phyloP scores from a whole-genome alignment of 1,284 basidiomycete species.

The Leccinum pallidistipes region DNA sequence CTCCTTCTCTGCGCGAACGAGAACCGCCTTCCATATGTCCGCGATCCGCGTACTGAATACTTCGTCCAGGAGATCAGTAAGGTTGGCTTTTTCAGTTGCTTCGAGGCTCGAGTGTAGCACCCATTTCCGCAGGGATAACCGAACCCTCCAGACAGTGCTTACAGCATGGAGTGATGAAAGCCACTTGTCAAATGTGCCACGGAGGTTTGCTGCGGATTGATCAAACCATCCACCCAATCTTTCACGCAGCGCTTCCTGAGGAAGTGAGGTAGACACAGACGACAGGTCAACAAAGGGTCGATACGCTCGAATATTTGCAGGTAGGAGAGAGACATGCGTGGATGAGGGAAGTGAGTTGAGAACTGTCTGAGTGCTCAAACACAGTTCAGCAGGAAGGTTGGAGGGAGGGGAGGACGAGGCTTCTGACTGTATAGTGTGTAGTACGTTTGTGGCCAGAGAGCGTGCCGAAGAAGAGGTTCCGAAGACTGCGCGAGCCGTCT shows the following conservation, averaged over 20 bases:
- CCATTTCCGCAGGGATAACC: constrained; percentile 50
- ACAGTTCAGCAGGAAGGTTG: constrained; percentile 53
- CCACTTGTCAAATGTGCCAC: constrained; percentile 52
- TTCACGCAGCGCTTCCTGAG: constrained; percentile 42
- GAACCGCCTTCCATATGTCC: constrained; percentile 54
- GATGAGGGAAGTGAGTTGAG: constrained; percentile 70
- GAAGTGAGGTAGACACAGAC: constrained; percentile 52
- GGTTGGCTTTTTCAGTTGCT: constrained; percentile 40
- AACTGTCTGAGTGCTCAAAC: constrained; percentile 60
- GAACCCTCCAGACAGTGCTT: constrained; percentile 67
- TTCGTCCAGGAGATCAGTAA: constrained; percentile 50
- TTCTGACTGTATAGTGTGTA: constrained; percentile 61
- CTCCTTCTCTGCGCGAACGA: constrained; percentile 43
- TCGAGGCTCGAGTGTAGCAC: constrained; percentile 44
- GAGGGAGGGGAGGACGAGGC: constrained; percentile 21
- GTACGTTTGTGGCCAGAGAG: constrained; percentile 56
- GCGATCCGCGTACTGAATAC: constrained; percentile 51
- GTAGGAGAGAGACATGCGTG: constrained; percentile 66
- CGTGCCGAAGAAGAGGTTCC: constrained; percentile 29
- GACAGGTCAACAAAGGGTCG: constrained; percentile 71
- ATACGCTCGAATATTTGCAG: constrained; percentile 61
- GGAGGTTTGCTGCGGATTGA: constrained; percentile 48
- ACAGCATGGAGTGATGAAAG: constrained; percentile 54
- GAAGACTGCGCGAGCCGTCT: constrained; percentile 55
- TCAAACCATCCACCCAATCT: constrained; percentile 62